Evolutionary conservation across 169 alveolate species (phyloP).

Genomic region (Theileria annulata): DNA sequence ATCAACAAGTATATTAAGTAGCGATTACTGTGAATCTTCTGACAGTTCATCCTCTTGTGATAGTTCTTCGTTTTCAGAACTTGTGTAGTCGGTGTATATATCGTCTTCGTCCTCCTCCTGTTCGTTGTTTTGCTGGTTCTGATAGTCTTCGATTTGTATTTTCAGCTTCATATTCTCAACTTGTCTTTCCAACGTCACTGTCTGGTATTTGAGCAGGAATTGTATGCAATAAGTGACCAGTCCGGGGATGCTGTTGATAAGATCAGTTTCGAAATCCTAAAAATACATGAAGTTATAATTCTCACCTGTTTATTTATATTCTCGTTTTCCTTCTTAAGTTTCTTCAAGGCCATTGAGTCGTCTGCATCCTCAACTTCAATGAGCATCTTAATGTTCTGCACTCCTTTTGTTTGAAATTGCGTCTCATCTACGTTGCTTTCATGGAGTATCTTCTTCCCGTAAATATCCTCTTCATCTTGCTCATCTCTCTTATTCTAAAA

Average conservation of each 20-base stretch:
- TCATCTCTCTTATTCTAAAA: conserved; percentile 28
- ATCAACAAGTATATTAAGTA: conserved; percentile 12
- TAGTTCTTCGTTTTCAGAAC: conserved; percentile 33
- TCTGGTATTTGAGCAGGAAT: conserved; percentile 42
- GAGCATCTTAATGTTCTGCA: conserved; percentile 45
- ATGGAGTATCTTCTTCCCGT: conserved; percentile 74
- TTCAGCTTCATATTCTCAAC: conserved; percentile 45
- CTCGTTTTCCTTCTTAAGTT: conserved; percentile 49
- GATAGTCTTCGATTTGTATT: conserved; percentile 49
- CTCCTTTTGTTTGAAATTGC: conserved; percentile 2
- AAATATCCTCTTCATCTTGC: conserved; percentile 76
- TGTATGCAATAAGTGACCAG: conserved; percentile 64
- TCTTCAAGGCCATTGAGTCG: conserved; percentile 65
- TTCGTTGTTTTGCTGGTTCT: conserved; percentile 30
- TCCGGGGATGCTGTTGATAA: conserved; percentile 56
- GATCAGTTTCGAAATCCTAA: conserved; percentile 51
- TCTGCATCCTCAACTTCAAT: conserved; percentile 69
- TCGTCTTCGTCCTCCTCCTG: conserved; percentile 18
- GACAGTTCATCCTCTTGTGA: conserved; percentile 3
- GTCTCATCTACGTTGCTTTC: conserved; percentile 66
- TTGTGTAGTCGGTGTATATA: conserved; percentile 16
- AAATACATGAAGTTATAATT: background rate
- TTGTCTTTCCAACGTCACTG: conserved; percentile 46
- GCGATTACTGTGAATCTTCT: background rate
- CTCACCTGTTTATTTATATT: conserved; percentile 33